Evolutionary conservation across 257 asterid genomes (phyloP).

Genomic region (Schizonepeta tenuifolia): DNA sequence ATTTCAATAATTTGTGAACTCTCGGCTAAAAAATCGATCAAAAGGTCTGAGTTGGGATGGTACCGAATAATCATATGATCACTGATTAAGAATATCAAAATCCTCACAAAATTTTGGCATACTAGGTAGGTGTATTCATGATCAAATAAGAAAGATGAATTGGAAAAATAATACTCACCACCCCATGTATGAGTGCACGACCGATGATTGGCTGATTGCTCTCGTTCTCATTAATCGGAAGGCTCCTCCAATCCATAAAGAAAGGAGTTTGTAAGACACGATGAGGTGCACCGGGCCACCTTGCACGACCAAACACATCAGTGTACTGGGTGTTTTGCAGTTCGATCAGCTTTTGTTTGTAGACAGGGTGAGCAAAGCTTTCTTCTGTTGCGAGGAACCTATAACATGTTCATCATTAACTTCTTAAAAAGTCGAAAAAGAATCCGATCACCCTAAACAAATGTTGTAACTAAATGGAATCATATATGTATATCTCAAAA

Average conservation of each 20-base stretch:
- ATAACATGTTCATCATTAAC: not conserved
- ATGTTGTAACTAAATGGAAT: not conserved
- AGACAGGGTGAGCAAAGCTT: slow-evolving; percentile 84
- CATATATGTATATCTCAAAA: not conserved
- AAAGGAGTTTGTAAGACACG: slow-evolving; percentile 78
- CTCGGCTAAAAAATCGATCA: too few relatives aligned
- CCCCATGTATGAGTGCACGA: slow-evolving; percentile 68
- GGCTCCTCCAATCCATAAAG: slow-evolving; percentile 68
- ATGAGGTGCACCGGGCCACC: slow-evolving; percentile 95
- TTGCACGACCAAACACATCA: slow-evolving; percentile 78
- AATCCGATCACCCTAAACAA: not conserved
- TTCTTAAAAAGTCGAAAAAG: not conserved
- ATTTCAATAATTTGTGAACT: too few relatives aligned
- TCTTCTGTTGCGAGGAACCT: slow-evolving; percentile 86
- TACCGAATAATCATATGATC: not conserved
- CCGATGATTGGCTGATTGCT: slow-evolving; percentile 74
- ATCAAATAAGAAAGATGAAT: not conserved
- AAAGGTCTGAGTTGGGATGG: not conserved
- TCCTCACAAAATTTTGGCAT: not conserved
- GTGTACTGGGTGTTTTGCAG: slow-evolving; percentile 73
- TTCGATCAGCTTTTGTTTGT: slow-evolving; percentile 74
- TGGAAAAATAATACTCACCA: slow-evolving; percentile 41
- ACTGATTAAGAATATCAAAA: not conserved
- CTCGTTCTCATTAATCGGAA: slow-evolving; percentile 73
- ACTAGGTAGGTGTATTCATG: too few relatives aligned